Conservation (phyloP, 176 grass and related monocot genomes). For the Triticum dicoccoides region DNA sequence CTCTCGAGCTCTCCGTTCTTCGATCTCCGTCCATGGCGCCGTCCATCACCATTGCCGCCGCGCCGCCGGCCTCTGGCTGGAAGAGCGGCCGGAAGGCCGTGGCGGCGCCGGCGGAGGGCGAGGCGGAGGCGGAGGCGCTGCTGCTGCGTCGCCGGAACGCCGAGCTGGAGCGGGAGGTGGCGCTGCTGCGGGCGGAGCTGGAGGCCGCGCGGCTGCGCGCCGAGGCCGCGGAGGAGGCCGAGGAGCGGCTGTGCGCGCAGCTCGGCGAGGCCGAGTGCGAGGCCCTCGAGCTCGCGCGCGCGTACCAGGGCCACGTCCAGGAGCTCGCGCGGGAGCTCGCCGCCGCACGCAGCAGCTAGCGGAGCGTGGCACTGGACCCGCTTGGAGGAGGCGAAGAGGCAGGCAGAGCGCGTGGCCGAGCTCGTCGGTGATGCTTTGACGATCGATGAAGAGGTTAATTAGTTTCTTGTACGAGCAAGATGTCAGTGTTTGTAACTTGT, state of each 20-base stretch:
- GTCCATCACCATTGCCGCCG: conserved; percentile 9
- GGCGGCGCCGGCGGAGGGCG: not conserved
- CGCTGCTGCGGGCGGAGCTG: conserved; percentile 43
- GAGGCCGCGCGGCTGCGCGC: conserved; percentile 43
- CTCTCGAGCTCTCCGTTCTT: not conserved
- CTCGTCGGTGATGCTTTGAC: not conserved
- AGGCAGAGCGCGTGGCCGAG: too few relatives aligned
- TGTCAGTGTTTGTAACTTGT: not conserved
- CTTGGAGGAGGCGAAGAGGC: too few relatives aligned
- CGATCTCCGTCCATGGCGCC: conserved; percentile 18
- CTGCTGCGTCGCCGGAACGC: conserved; percentile 55
- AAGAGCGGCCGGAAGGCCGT: not conserved
- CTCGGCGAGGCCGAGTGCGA: conserved; percentile 79
- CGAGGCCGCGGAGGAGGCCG: conserved; percentile 53
- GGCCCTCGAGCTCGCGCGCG: conserved; percentile 42
- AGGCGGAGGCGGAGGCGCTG: conserved; percentile 36
- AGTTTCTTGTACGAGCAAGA: not conserved
- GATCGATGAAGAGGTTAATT: not conserved
- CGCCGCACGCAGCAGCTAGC: conserved; percentile 8
- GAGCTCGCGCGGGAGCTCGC: conserved; percentile 51
- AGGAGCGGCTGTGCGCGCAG: conserved; percentile 78
- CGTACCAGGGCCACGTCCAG: conserved; percentile 34
- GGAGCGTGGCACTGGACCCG: too few relatives aligned
- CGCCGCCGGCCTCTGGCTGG: not conserved
- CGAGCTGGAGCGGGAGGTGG: conserved; percentile 73